Evolutionary conservation across 2,329 filamentous ascomycete genomes (phyloP).

Genomic region (Trichoderma semiorbis): DNA sequence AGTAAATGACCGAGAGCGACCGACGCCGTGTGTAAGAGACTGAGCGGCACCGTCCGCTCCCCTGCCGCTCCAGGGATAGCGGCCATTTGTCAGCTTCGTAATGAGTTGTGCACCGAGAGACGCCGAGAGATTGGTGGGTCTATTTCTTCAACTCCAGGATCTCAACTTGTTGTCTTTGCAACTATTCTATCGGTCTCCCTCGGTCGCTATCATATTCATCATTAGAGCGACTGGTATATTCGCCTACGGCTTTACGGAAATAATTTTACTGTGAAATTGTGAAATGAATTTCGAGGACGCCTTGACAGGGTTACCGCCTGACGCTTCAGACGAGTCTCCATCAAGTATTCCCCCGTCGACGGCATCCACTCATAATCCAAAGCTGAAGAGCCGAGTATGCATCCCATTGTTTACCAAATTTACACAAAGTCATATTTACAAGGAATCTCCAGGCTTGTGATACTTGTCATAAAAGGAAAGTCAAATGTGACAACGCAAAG

Average conservation of each 20-base stretch:
- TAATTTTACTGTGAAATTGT: background rate
- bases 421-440: background rate
- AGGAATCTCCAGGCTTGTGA: background rate
- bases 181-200: background rate
- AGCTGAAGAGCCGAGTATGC: background rate
- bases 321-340: background rate
- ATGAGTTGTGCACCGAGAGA: background rate
- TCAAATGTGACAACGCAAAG: background rate
- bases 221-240: background rate
- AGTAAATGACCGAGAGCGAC: background rate
- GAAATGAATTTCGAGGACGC: background rate
- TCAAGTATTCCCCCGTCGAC: background rate
- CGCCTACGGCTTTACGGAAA: background rate
- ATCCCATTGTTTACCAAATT: background rate
- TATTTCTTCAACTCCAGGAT: background rate
- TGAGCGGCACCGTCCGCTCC: background rate
- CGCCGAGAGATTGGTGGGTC: background rate
- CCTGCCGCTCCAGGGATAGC: background rate
- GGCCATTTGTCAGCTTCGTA: slow-evolving; percentile 1
- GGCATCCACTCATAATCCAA: background rate
- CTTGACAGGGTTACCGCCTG: background rate
- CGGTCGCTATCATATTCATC: background rate
- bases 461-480: slow-evolving; percentile 1
- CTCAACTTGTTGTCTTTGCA: background rate
- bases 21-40: background rate